Percentiles rank a stretch among this genome's conserved stretches.
These are phyloP conservation scores for Cutaneotrichosporon spelunceum DNA, from an alignment of 1,284 basidiomycete species.

Conservation along the genomic window DNA sequence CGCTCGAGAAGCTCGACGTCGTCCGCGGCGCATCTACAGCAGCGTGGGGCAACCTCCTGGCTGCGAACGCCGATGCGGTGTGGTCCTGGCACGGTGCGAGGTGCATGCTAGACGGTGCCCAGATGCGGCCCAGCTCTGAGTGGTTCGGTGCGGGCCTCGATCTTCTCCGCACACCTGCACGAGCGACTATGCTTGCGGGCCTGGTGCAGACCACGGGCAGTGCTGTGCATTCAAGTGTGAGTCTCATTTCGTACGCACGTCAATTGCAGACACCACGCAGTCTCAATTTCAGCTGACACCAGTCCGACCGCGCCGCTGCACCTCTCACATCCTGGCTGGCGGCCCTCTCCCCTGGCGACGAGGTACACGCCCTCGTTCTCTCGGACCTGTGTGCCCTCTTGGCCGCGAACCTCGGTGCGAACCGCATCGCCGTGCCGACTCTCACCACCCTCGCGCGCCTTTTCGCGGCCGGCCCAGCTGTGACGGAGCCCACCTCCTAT, in stretches of 20 bases:
- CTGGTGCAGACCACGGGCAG: constrained; percentile 72
- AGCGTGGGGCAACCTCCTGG: constrained; percentile 51
- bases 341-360: constrained; percentile 41
- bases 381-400: constrained; percentile 59
- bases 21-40: constrained; percentile 75
- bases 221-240: constrained; percentile 74
- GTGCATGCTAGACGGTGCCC: constrained; percentile 4
- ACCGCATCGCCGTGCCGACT: constrained; percentile 70
- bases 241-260: constrained; percentile 46
- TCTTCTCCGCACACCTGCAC: constrained; percentile 14
- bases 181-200: constrained; percentile 62
- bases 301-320: constrained; percentile 70
- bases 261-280: constrained; percentile 9
- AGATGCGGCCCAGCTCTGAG: neutral
- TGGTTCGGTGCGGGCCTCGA: constrained; percentile 20
- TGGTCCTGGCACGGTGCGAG: constrained; percentile 18
- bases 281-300: constrained; percentile 8
- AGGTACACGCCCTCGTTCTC: constrained; percentile 57
- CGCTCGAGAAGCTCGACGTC: constrained; percentile 84
- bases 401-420: constrained; percentile 58
- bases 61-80: constrained; percentile 3
- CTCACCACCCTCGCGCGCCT: constrained; percentile 70
- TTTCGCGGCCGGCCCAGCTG: constrained; percentile 57
- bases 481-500: neutral
- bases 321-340: constrained; percentile 57